Conservation (phyloP, 371 early-diverging fungal species). For the Thermomucor indicae-seudaticae region DNA sequence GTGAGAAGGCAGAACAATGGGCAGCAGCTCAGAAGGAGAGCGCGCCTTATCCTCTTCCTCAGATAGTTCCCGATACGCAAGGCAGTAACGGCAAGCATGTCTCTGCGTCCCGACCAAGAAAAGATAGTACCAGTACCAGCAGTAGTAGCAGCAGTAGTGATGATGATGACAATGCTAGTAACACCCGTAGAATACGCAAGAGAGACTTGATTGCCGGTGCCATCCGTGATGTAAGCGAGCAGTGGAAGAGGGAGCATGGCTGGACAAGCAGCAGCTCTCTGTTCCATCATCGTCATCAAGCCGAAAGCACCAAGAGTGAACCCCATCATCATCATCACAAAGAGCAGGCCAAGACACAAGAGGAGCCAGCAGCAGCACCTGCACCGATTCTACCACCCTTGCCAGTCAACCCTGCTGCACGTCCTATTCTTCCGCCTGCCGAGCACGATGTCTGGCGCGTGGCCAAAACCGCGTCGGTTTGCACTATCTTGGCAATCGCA, state of each 20-base stretch:
- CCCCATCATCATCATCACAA: not conserved
- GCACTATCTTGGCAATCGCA: constrained; percentile 23
- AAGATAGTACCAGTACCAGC: constrained; percentile 6
- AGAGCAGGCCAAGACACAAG: not conserved
- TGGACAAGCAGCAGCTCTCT: constrained; percentile 12
- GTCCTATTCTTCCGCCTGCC: constrained; percentile 14
- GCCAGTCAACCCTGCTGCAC: not conserved
- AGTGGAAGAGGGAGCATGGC: constrained; percentile 37
- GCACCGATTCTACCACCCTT: not conserved
- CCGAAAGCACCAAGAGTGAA: constrained; percentile 1
- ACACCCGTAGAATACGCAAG: constrained; percentile 11
- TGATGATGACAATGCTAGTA: constrained; percentile 12
- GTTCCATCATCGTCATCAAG: not conserved
- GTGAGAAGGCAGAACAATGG: constrained; percentile 10
- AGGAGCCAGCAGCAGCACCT: not conserved
- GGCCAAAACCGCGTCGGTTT: constrained; percentile 36
- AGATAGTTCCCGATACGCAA: not conserved
- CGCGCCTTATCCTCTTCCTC: not conserved
- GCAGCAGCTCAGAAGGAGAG: not conserved
- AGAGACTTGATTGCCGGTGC: constrained; percentile 27
- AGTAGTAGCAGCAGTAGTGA: constrained; percentile 14
- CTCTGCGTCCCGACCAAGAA: not conserved
- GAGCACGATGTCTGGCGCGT: constrained; percentile 32
- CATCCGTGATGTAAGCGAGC: constrained; percentile 22
- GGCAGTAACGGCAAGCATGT: constrained; percentile 17